Base-by-base conservation (phyloP, 352 stramenopile species). In the Saprolegnia diclina region DNA sequence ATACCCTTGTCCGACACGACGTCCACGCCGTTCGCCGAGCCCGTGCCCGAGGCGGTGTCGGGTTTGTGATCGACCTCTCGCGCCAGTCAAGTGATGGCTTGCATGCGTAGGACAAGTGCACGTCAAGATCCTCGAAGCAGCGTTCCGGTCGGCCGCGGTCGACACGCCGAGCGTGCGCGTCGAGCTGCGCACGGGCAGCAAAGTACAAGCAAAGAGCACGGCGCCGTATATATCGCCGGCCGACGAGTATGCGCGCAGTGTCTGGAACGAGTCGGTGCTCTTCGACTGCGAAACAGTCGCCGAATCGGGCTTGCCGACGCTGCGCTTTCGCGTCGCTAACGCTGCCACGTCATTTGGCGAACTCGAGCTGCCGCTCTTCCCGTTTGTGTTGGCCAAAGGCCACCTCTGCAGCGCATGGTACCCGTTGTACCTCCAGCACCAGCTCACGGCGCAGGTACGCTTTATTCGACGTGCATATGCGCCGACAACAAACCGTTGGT, bases 321-420 rank as follows among this genome's bases (percentile, higher is more conserved):
- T 64, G 56, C 14, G 50, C 26, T 29, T 64, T 3, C 48, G 26
- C 10, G 21, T 56, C 24, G 54, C 19, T 9, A 32, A 63, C 54
- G 16, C 24, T 14, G 35, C 35, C 24, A 24, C 11, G 22, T 22
- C 46, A 1, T 3, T 79, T 1, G 78, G 73, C 1, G 71, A 72
- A 32, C 57, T 82, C 32, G 76, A 82, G 22, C 56, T 83, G 24
- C 79, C 77, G 7, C 62, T 86, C 13, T 83, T 86, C 40, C 77
- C 82, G 52, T 83, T 79, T 40, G 69, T 86, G 7, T 45, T 86
- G 6, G 64, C 76, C 26, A 76, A 81, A 37, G 79, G 79, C 10
- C 79, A 83, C 22, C 52, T 86, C 44, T 53, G 53, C 10, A 71
- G 65, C 0, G 71, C 65, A 13, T 82, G 76, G 77, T 82, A 86